A percentile compares a stretch with the other conserved stretches of the same genome.
Conservation (phyloP, 306 rosid species). For the Amphicarpaea edgeworthii region DNA sequence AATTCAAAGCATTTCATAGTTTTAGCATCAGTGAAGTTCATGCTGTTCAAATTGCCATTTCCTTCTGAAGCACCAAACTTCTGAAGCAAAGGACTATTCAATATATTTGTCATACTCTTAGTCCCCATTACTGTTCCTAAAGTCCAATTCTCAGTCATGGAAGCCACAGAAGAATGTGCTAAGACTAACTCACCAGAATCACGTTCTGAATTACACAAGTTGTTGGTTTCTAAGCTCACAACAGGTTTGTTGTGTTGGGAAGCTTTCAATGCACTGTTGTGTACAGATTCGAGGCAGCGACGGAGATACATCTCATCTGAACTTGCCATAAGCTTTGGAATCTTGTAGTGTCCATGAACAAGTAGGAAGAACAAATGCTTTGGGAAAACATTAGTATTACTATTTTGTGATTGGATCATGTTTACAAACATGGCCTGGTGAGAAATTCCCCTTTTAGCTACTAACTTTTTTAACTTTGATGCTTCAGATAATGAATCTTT, state of each 20-base stretch:
- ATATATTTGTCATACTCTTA: constrained; percentile 23
- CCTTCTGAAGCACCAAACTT: neutral
- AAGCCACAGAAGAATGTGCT: neutral
- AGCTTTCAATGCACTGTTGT: constrained; percentile 1
- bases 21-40: constrained; percentile 11
- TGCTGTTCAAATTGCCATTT: neutral
- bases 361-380: constrained; percentile 25
- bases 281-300: neutral
- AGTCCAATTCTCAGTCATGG: constrained; percentile 11
- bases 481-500: constrained; percentile 24
- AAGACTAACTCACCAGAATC: constrained; percentile 7
- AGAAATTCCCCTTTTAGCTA: constrained; percentile 11
- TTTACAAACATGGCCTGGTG: neutral
- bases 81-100: constrained; percentile 22
- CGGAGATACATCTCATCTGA: constrained; percentile 28
- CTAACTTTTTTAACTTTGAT: constrained; percentile 7
- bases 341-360: constrained; percentile 25
- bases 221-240: neutral
- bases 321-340: constrained; percentile 28
- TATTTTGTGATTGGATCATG: neutral
- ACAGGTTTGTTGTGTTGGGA: neutral
- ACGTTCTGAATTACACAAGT: constrained; percentile 10
- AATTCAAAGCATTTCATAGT: neutral
- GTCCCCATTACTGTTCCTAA: constrained; percentile 18
- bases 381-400: constrained; percentile 18